These are phyloP conservation scores for Monosporascus cannonballus DNA, from an alignment of 2,329 filamentous ascomycete genomes.

Conservation along the genomic window DNA sequence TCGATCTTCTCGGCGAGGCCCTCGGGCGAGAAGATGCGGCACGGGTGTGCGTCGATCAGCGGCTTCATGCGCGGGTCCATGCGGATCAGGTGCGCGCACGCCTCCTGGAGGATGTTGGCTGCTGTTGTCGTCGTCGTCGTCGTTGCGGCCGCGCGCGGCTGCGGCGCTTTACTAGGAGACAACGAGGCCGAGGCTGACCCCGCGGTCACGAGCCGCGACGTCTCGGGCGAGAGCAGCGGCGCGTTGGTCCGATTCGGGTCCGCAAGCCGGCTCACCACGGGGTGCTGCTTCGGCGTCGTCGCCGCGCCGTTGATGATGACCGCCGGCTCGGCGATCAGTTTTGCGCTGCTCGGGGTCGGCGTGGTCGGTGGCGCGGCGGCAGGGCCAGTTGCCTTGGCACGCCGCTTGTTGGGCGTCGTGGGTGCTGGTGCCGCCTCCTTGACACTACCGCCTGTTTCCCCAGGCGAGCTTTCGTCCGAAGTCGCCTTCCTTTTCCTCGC, in stretches of 20 bases:
- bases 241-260: constrained; percentile 63
- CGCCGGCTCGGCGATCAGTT: constrained; percentile 31
- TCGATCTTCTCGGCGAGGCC: constrained; percentile 81
- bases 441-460: too few species aligned
- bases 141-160: constrained; percentile 21
- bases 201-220: constrained; percentile 55
- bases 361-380: constrained; percentile 34
- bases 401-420: constrained; percentile 24
- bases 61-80: constrained; percentile 67
- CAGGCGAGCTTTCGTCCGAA: too few species aligned
- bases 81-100: constrained; percentile 65
- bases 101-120: constrained; percentile 66
- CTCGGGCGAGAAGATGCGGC: constrained; percentile 71
- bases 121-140: constrained; percentile 49
- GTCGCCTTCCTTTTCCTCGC: constrained; percentile 15
- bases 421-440: constrained; percentile 13
- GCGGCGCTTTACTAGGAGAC: constrained; percentile 39
- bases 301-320: constrained; percentile 8
- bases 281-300: constrained; percentile 31
- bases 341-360: constrained; percentile 39
- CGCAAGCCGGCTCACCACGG: constrained; percentile 49
- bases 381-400: constrained; percentile 9
- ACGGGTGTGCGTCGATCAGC: constrained; percentile 69
- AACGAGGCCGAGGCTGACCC: constrained; percentile 39
- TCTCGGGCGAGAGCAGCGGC: constrained; percentile 63